Base-by-base conservation (phyloP, 208 protist species). In the Leishmania aethiopica region DNA sequence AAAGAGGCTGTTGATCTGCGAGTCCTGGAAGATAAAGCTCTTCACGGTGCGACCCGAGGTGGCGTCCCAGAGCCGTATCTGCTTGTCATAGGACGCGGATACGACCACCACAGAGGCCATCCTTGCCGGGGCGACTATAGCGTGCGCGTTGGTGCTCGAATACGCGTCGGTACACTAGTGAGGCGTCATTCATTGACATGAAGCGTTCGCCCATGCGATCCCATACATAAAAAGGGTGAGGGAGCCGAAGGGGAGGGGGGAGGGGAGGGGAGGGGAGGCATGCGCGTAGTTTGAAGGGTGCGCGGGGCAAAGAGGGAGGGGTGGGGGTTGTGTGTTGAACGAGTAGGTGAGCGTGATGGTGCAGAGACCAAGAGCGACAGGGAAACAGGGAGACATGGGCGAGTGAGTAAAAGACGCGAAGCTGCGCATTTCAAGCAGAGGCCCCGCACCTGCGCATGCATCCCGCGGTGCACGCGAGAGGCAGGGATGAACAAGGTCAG, bases 81-180 rank as follows among this genome's bases (percentile, higher is more conserved):
- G 91, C 82, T 95, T 96, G 80, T 97, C 94, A 69, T 97, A 97
- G 5, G 94, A 97, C 17, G 94, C 94, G 37, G 90, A 92, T 28
- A 97, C 88, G 2, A 96, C 82, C 57, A 93, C 79, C 0, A 87
- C 83, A 4, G 79, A 70, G 19, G 84, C 81, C 89, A 92, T 92
- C 62, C 28, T 57, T 22, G 25, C 3, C 53, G 13, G 5, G 25
- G 10, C n/a, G 10, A 4, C 11, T 49, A 49, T 35, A 62, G 8
- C n/a, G 60, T 37, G 32, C 60, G 60, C n/a, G n/a, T 37, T 67
- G 32, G 5, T 32, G 60, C 13, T n/a, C n/a, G 60, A 37, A 35
- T 66, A 32, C 40, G 32, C 40, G 60, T 40, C 3, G n/a, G 60
- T 67, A 37, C n/a, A 37, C 60, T 37, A 37, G 32, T 67, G 10